phyloP scores from a whole-genome alignment of 2,329 filamentous ascomycete species.

The Graphiopsis chlorocephala region DNA sequence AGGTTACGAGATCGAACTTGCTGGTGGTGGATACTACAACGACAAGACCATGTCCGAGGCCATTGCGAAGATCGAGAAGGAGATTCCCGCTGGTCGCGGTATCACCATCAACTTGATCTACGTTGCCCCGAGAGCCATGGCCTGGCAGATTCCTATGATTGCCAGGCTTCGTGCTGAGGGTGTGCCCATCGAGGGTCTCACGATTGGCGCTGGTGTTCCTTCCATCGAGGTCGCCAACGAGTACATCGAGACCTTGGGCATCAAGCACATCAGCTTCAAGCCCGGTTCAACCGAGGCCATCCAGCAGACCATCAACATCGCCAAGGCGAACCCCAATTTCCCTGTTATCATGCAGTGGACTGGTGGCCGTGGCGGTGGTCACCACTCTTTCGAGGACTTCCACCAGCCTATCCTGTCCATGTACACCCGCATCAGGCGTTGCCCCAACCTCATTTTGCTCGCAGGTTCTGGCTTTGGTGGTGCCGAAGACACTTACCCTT shows the following conservation, averaged over 20 bases:
- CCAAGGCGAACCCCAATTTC: conserved; percentile 89
- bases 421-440: conserved; percentile 83
- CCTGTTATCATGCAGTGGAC: conserved; percentile 95
- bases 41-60: conserved; percentile 79
- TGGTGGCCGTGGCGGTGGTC: conserved; percentile 86
- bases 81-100: conserved; percentile 79
- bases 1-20: conserved; percentile 90
- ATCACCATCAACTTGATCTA: conserved; percentile 91
- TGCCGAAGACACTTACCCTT: conserved; percentile 86
- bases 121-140: conserved; percentile 84
- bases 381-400: conserved; percentile 95
- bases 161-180: conserved; percentile 77
- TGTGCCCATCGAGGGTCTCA: conserved; percentile 86
- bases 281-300: conserved; percentile 86
- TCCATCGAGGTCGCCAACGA: conserved; percentile 91
- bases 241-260: conserved; percentile 86
- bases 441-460: conserved; percentile 81
- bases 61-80: conserved; percentile 77
- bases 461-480: conserved; percentile 91
- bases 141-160: conserved; percentile 85
- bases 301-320: conserved; percentile 86
- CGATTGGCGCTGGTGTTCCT: conserved; percentile 89
- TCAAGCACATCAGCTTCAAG: conserved; percentile 95
- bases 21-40: conserved; percentile 85
- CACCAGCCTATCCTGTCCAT: conserved; percentile 87